Percentiles rank a stretch among this genome's conserved stretches.
phyloP scores from a whole-genome alignment of 75 land plant species.

The Pinus tabuliformis region DNA sequence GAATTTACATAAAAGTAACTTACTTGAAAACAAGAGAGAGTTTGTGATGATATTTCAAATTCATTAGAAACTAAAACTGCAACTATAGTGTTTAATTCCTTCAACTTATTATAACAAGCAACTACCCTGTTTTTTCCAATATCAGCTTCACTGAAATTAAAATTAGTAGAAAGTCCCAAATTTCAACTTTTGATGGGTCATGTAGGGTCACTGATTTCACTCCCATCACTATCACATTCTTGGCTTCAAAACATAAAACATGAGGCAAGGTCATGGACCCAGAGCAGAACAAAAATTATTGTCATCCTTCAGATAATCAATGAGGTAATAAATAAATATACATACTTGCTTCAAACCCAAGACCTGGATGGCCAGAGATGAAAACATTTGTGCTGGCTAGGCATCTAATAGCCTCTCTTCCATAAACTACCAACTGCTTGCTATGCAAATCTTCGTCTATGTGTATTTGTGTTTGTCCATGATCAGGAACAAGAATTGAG shows the following conservation, averaged over 20 bases:
- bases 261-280: background rate
- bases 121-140: conserved; percentile 67
- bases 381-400: conserved; percentile 78
- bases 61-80: conserved; percentile 29
- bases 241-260: conserved; percentile 57
- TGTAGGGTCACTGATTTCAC: conserved; percentile 84
- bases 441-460: conserved; percentile 98
- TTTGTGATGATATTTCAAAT: conserved; percentile 33
- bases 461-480: conserved; percentile 15
- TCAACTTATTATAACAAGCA: conserved; percentile 63
- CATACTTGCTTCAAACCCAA: conserved; percentile 84
- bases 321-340: background rate
- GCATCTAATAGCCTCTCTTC: conserved; percentile 83
- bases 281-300: no score
- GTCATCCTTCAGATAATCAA: no score
- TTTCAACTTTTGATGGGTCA: conserved; percentile 55
- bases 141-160: conserved; percentile 66
- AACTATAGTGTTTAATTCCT: conserved; percentile 68
- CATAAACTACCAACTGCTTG: conserved; percentile 93
- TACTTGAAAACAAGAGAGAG: conserved; percentile 66
- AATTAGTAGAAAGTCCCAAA: conserved; percentile 82
- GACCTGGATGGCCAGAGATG: conserved; percentile 83
- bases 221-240: conserved; percentile 80
- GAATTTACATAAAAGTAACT: background rate
- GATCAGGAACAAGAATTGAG: no score